Percentiles rank a stretch among this genome's conserved stretches.
Evolutionary conservation across 176 grass and related monocot genomes (phyloP).

Genomic region (Musa beccarii): DNA sequence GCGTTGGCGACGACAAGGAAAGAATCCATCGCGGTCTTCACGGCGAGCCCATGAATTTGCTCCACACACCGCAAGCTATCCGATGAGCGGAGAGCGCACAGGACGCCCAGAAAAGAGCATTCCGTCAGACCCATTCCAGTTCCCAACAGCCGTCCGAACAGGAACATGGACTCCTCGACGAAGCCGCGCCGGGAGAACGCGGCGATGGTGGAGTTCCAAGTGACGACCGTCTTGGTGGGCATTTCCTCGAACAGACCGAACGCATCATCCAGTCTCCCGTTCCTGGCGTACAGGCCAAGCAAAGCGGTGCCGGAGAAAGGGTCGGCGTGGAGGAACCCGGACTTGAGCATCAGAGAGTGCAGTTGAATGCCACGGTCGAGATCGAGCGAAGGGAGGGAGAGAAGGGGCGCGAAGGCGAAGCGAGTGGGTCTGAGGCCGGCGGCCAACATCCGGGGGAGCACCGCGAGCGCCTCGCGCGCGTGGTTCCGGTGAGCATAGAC

Average conservation of each 20-base stretch:
- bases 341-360: slow-evolving; percentile 56
- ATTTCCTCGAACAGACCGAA: slow-evolving; percentile 58
- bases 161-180: slow-evolving; percentile 22
- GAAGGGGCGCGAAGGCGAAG: slow-evolving; percentile 57
- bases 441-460: slow-evolving; percentile 45
- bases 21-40: slow-evolving; percentile 40
- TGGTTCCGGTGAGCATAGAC: slow-evolving; percentile 29
- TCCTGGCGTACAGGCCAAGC: slow-evolving; percentile 32
- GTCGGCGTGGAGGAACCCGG: slow-evolving; percentile 35
- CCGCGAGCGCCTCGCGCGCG: slow-evolving; percentile 28
- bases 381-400: slow-evolving; percentile 29
- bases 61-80: slow-evolving; percentile 15
- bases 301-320: slow-evolving; percentile 50
- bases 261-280: slow-evolving; percentile 25
- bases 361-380: slow-evolving; percentile 31
- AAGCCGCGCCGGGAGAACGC: slow-evolving; percentile 32
- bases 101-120: slow-evolving; percentile 42
- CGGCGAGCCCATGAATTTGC: slow-evolving; percentile 37
- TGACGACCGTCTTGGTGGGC: slow-evolving; percentile 41
- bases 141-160: slow-evolving; percentile 47
- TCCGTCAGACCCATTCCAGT: slow-evolving; percentile 34
- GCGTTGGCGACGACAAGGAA: slow-evolving; percentile 41
- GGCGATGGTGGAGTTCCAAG: slow-evolving; percentile 57
- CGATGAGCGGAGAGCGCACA: slow-evolving; percentile 37
- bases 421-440: slow-evolving; percentile 42